These are phyloP conservation scores for Exophiala bonariae DNA, from an alignment of 2,329 filamentous ascomycete genomes.

Conservation along the genomic window DNA sequence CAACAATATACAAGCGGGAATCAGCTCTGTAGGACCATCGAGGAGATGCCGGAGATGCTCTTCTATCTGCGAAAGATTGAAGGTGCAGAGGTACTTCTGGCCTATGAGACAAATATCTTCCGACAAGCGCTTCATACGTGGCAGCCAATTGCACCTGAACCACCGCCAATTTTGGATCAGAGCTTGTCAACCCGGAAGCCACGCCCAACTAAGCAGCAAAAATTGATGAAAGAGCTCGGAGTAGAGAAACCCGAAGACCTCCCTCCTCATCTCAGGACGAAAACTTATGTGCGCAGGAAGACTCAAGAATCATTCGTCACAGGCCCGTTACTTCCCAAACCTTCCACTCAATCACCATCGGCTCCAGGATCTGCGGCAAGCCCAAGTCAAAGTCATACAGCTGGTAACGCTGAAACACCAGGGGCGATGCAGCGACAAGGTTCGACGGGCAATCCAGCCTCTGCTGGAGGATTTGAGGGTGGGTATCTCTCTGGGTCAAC, in stretches of 20 bases:
- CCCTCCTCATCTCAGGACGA: slow-evolving; percentile 77
- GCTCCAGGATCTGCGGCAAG: slow-evolving; percentile 26
- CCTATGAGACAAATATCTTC: slow-evolving; percentile 96
- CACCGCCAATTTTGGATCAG: slow-evolving; percentile 81
- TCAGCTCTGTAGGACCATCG: slow-evolving; percentile 66
- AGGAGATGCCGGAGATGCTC: slow-evolving; percentile 84
- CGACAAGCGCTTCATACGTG: slow-evolving; percentile 93
- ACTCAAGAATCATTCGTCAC: slow-evolving; percentile 42
- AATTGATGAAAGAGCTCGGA: slow-evolving; percentile 83
- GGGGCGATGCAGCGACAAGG: slow-evolving; percentile 32
- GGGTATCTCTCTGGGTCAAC: slow-evolving; percentile 14
- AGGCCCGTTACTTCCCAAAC: slow-evolving; percentile 22
- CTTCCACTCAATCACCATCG: slow-evolving; percentile 27
- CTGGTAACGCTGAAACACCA: slow-evolving; percentile 28
- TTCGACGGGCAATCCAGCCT: slow-evolving; percentile 34
- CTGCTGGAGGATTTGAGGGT: slow-evolving; percentile 19
- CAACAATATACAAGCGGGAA: slow-evolving; percentile 77
- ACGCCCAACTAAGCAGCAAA: slow-evolving; percentile 93
- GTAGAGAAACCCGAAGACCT: slow-evolving; percentile 89
- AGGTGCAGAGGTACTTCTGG: slow-evolving; percentile 87
- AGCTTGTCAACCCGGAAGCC: slow-evolving; percentile 94
- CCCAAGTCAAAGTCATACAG: slow-evolving; percentile 29
- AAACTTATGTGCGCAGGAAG: slow-evolving; percentile 75
- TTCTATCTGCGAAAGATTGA: slow-evolving; percentile 98
- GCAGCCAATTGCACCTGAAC: slow-evolving; percentile 81